phyloP scores from a whole-genome alignment of 129 eudicot genomes.

The Artemisia annua region DNA sequence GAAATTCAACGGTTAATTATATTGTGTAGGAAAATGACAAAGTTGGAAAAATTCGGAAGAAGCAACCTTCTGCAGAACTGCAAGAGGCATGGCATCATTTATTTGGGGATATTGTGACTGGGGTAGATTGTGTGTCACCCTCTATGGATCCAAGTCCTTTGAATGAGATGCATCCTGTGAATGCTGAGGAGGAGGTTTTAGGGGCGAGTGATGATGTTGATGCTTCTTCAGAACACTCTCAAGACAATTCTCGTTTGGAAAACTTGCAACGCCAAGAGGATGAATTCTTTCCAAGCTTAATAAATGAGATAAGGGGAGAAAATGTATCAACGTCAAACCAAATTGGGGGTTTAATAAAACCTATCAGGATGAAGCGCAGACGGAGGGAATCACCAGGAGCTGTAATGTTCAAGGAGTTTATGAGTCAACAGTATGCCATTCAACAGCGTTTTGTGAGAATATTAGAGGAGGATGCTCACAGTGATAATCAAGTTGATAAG shows the following conservation, averaged over 20 bases:
- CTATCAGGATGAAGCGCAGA: neutral
- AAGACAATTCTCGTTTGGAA: constrained; percentile 1
- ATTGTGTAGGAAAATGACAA: neutral
- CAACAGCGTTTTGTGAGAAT: neutral
- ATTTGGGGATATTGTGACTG: neutral
- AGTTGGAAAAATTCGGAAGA: neutral
- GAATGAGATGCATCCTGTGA: neutral
- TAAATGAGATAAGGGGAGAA: neutral
- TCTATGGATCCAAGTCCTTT: constrained; percentile 8
- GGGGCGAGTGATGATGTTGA: neutral
- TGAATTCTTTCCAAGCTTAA: neutral
- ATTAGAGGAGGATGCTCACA: too few relatives aligned
- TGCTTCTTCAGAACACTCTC: neutral
- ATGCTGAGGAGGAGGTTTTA: neutral
- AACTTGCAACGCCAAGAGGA: neutral
- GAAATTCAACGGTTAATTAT: too few relatives aligned
- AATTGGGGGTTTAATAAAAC: neutral
- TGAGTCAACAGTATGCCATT: neutral
- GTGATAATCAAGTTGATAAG: too few relatives aligned
- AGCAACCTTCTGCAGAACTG: constrained; percentile 15
- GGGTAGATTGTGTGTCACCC: neutral
- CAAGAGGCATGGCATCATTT: constrained; percentile 21
- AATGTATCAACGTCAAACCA: neutral
- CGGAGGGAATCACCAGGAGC: constrained; percentile 1
- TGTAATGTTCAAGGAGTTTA: neutral